Evolutionary conservation across 768 basidiomycete species (phyloP), one percentile per base, ranked within the genome.

Genomic region (Naganishia vaughanmartiniae): DNA sequence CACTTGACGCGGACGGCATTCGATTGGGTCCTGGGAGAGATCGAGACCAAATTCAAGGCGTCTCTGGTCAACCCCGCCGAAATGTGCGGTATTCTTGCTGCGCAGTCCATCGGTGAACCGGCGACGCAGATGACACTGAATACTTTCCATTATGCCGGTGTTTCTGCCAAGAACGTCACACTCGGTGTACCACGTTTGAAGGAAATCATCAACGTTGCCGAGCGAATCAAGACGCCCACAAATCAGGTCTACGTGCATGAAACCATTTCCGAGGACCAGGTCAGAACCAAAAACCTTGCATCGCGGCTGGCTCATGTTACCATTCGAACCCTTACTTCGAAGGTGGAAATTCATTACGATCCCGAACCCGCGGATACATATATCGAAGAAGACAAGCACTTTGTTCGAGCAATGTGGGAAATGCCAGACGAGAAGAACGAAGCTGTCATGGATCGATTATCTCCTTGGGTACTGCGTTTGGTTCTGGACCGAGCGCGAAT

Each of bases 71-170:
- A 96, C 76, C 92, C 96, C 0, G 94, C 95, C 54, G 96, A 98
- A 83, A 99, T 99, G 96, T 98, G 96, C 74, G 96, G 96, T 54
- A 96, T 93, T 0, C 87, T 98, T 26, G 90, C 95, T 45, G 96
- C 96, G 0, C 96, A 99, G 83, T 98, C 96, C 0, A 99, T 98
- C 74, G 96, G 96, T 81, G 96, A 98, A 84, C 96, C 96, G 0
- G 96, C 96, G 4, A 99, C 96, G 0, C 96, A 99, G 83, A 98
- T 99, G 96, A 98, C 96, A 7, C 83, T 99, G 70, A 99, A 99
- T 82, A 98, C 95, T 0, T 99, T 98, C 91, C 96, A 99, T 83
- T 98, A 97, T 80, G 96, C 96, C 72, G 96, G 96, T 89, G 96
- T 99, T 30, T 95, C 96, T n/a, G 93, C 91, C 78, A 98, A 98